Evolutionary conservation across 2,329 filamentous ascomycete species (phyloP), one percentile per base, ranked within the genome.

Genomic region (Aspergillus ibericus): DNA sequence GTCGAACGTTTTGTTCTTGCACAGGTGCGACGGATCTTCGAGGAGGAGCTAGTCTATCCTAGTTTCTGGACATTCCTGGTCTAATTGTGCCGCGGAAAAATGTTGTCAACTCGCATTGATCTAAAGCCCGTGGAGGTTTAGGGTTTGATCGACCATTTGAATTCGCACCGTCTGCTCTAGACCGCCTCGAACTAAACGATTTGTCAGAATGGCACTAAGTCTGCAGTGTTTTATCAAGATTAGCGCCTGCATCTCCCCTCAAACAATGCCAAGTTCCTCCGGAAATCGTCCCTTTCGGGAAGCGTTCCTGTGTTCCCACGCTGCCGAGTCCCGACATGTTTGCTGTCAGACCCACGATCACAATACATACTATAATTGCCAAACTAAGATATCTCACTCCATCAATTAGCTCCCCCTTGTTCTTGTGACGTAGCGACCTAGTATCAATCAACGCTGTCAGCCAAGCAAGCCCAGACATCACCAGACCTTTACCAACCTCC

Each of bases 1-100:
- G 95, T 99, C 58, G 95, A 99, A 80, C 90, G 92, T 69, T 99
- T 99, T 74, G 92, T 99, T 57, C 82, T 99, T 59, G 93, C 98
- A 74, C 93, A 98, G 77, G 95, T 99, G 62, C 87, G 93, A 72
- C 86, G 92, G 70, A 98, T 99, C 68, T 98, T 99, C 70, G 95
- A 99, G 77, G 95, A 53, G 51, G 51, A 53, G 50, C 38, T 53
- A n/a, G 35, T 53, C 34, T 53, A 53, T 42, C 50, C 50, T 20
- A 53, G 50, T 42, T 53, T 40, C 35, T 53, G 35, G 50, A 53
- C 50, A 25, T 53, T 53, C 35, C 35, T 53, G 32, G 50, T 53
- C 20, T 53, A 35, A 22, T 34, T 18, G 27, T 18, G 47, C 25
- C 25, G n/a, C 42, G 38, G 38, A 42, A 42, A 20, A 27, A 47